These are phyloP conservation scores for Cyclanthera cordifolia DNA, from an alignment of 306 rosid species.

Conservation along the genomic window DNA sequence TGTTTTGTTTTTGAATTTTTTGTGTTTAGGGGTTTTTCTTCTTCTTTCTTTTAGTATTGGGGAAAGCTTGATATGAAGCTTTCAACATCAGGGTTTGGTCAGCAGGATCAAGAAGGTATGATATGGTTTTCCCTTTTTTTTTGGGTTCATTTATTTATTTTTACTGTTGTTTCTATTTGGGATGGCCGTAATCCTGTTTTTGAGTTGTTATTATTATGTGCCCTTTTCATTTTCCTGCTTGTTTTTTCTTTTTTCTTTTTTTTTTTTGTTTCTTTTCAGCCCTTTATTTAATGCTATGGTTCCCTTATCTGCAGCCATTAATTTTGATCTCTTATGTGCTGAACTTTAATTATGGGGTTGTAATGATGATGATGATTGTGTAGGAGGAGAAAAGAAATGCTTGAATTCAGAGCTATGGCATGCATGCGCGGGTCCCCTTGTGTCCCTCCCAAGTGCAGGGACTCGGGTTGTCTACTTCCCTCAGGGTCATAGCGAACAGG, in stretches of 20 bases:
- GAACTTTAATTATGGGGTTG: conserved; percentile 10
- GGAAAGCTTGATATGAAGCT: conserved; percentile 66
- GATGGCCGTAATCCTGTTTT: background rate
- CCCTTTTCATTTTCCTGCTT: background rate
- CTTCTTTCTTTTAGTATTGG: conserved; percentile 2
- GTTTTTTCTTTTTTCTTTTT: no score
- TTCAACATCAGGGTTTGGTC: conserved; percentile 78
- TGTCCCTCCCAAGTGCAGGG: conserved; percentile 61
- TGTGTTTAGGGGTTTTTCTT: background rate
- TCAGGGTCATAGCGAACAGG: conserved; percentile 94
- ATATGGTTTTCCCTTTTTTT: conserved; percentile 18
- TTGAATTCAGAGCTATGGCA: conserved; percentile 95
- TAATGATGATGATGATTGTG: conserved; percentile 21
- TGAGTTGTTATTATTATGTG: background rate
- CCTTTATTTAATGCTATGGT: background rate
- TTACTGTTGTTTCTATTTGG: conserved; percentile 17
- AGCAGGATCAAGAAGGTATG: conserved; percentile 73
- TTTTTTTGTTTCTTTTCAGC: background rate
- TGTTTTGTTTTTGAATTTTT: background rate
- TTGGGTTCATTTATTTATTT: background rate
- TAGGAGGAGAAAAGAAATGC: conserved; percentile 67
- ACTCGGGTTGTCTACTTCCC: conserved; percentile 82
- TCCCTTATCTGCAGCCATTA: background rate
- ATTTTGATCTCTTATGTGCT: conserved; percentile 1
- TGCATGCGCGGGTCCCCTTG: conserved; percentile 89